Conservation (phyloP, 768 basidiomycete genomes). For the Auriculariales sp. region DNA sequence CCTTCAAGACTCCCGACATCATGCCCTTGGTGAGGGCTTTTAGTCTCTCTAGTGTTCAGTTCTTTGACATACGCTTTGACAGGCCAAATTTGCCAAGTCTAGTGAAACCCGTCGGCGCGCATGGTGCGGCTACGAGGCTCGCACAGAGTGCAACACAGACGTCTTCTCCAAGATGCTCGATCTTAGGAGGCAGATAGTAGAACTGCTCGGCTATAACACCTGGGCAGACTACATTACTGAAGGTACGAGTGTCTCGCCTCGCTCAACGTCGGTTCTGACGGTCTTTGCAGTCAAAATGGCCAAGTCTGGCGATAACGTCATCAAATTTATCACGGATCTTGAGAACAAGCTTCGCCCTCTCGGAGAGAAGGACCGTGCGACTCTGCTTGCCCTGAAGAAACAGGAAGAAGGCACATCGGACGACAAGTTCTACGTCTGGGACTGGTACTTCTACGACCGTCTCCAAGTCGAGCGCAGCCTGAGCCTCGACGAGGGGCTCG, state of each 20-base stretch:
- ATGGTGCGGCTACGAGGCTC: slow-evolving; percentile 50
- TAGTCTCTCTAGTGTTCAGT: not conserved
- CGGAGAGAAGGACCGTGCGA: slow-evolving; percentile 48
- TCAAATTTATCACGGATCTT: slow-evolving; percentile 69
- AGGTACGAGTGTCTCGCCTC: too few species aligned
- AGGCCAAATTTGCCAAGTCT: slow-evolving; percentile 72
- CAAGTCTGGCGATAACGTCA: slow-evolving; percentile 48
- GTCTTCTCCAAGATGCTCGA: slow-evolving; percentile 52
- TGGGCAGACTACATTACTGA: slow-evolving; percentile 83
- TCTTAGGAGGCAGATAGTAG: slow-evolving; percentile 55
- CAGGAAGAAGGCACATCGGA: slow-evolving; percentile 55
- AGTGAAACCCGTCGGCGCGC: slow-evolving; percentile 55
- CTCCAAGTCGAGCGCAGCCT: slow-evolving; percentile 52
- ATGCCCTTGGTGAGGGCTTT: slow-evolving; percentile 46
- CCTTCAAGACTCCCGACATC: slow-evolving; percentile 74
- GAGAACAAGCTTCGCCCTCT: slow-evolving; percentile 60
- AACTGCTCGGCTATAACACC: slow-evolving; percentile 54
- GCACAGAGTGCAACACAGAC: slow-evolving; percentile 55
- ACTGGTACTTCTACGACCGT: slow-evolving; percentile 53
- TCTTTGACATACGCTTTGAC: not conserved
- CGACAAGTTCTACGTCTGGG: slow-evolving; percentile 69
- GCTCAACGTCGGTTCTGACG: too few species aligned
- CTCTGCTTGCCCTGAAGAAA: slow-evolving; percentile 58
- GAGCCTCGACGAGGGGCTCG: slow-evolving; percentile 56
- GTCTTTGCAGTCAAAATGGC: slow-evolving; percentile 84